Evolutionary conservation across 2,329 filamentous ascomycete species (phyloP), one percentile per base, ranked within the genome.

Genomic region (Fusarium sp.): DNA sequence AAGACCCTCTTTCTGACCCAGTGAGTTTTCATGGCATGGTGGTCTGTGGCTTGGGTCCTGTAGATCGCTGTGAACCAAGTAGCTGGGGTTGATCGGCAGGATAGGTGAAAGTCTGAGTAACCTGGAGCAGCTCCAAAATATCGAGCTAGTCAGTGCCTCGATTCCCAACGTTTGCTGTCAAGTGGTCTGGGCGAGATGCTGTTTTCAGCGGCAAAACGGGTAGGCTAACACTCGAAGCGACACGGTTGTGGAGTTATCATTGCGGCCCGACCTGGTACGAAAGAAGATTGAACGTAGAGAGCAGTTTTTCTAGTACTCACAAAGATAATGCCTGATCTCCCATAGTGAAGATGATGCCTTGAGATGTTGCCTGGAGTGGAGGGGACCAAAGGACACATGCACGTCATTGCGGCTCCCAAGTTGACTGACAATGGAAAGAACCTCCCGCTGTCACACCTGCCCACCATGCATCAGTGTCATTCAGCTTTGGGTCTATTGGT

Each of bases 181-280:
- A 5, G 2, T 6, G 27, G 27, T 29, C 11, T 29, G 27, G 27
- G 3, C 27, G 12, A 46, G 38, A 12, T 55, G 32, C 30, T 56
- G 63, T 48, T 70, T 61, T 48, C 58, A 22, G 54, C 13, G 16
- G 46, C 16, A 43, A 49, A 68, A 53, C 62, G 55, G 68, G 24
- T 52, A 57, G 38, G 40, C 44, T 69, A 61, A 20, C 15, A 12
- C 15, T 43, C 30, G 8, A 27, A 52, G 3, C 30, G 20, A 24
- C 3, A 18, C 53, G 55, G 58, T 8, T 69, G 63, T 58, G 44
- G 67, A 41, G 58, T 61, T 48, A 58, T 29, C 22, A 46, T 71
- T 52, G 18, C 55, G 52, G 52, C 40, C 41, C 18, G 40, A 29
- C 25, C 24, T 46, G 15, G 12, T n/a, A 44, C 8, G 12, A n/a